These are phyloP conservation scores for Dianthus caryophyllus DNA, from an alignment of 148 eudicot species.

Conservation along the genomic window DNA sequence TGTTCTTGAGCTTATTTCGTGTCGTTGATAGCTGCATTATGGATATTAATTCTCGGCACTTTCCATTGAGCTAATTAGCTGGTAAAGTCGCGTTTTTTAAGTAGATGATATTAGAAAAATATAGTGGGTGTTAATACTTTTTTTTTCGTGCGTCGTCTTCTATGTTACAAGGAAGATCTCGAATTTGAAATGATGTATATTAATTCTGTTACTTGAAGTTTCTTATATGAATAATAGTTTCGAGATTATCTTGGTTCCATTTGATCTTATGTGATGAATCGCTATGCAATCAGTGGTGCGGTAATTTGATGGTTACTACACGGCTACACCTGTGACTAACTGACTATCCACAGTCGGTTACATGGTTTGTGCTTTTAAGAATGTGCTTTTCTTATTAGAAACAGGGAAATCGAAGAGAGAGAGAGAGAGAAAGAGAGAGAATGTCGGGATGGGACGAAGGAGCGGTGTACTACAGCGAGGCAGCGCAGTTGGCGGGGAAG, in stretches of 20 bases:
- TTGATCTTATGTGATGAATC: background rate
- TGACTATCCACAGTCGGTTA: too few species aligned
- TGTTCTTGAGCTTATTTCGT: background rate
- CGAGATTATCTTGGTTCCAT: background rate
- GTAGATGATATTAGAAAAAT: background rate
- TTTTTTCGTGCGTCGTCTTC: background rate
- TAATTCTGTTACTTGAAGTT: too few species aligned
- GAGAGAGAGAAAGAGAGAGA: background rate
- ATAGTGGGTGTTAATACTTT: background rate
- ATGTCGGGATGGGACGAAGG: constrained; percentile 99
- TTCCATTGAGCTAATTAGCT: background rate
- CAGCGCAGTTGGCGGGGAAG: constrained; percentile 74
- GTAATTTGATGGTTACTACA: too few species aligned
- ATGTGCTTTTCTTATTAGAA: background rate
- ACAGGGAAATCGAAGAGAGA: background rate
- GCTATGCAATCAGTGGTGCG: background rate
- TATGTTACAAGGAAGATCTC: too few species aligned
- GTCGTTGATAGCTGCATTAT: background rate
- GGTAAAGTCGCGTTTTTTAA: background rate
- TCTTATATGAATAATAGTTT: background rate
- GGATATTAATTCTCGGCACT: too few species aligned
- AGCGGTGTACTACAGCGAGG: constrained; percentile 89
- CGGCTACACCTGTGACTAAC: too few species aligned
- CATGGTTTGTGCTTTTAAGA: too few species aligned
- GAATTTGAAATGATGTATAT: too few species aligned